Evolutionary conservation across 1,284 basidiomycete species (phyloP), one percentile per base, ranked within the genome.

Genomic region (Abortiporus biennis): DNA sequence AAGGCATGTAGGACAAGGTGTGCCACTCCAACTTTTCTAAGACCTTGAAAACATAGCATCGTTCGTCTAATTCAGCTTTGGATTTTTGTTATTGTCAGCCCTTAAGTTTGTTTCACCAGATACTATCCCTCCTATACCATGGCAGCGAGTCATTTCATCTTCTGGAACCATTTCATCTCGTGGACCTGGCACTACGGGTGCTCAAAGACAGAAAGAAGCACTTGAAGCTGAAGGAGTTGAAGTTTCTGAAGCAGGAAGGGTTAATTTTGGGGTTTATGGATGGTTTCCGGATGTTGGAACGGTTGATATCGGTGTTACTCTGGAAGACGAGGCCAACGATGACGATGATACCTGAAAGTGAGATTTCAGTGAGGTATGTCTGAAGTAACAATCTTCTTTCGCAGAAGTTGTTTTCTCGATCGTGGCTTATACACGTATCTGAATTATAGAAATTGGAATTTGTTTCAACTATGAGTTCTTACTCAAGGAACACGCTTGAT

Each of bases 1-100:
- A 1, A 71, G 89, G 47, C 88, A 90, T 54, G 89, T 92, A 25
- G 90, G 90, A 1, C 86, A 91, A 76, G 82, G 90, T 87, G 48
- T 46, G 69, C 51, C 9, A 21, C 9, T 19, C 17, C 27, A n/a
- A n/a, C n/a, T n/a, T n/a, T n/a, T n/a, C 24, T 35, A 15, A 36
- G 15, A 6, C 11, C 17, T 27, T 17, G 9, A 17, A 9, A 11
- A 11, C 8, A 6, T 19, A 8, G 38, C 22, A 12, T 29, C 22
- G 13, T 4, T 13, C 21, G 24, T 33, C 12, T 31, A 16, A 29
- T 31, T 6, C 37, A 12, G 9, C 32, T 11, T 2, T 40, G 45
- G 39, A 34, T 34, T n/a, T n/a, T 15, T 24, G 16, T 15, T 38
- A 16, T 13, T 40, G 11, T 13, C 41, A 78, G 85, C 85, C 13